Evolutionary conservation across 805 yeast genomes (phyloP), one percentile per base, ranked within the genome.

Genomic region (Myxozyma vanderwaltii): DNA sequence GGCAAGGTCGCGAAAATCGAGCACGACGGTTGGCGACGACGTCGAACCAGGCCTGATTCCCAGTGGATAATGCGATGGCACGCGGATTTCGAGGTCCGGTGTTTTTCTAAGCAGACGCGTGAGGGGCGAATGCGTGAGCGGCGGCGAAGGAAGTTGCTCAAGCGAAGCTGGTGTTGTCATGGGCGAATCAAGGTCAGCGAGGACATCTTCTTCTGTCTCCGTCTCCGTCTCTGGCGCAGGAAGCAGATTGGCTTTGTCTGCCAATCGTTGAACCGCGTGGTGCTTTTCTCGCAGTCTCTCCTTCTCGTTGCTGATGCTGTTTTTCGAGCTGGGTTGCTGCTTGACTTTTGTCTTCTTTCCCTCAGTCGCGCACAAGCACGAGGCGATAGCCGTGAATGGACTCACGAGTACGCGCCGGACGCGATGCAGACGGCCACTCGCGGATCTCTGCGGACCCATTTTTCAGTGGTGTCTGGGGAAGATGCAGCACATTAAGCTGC

Each of bases 11-110:
- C 38, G 36, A 27, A 36, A 35, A 24, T 58, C 62, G n/a, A 58
- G 51, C 15, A 53, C 48, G 44, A 58, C 54, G 6, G 54, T 27
- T 13, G 61, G 58, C 54, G 61, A 50, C 33, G 33, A 29, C 6
- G 40, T 27, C 52, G 33, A 52, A 45, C 27, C 27, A 38, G 31
- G 10, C 31, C 43, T n/a, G 31, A 19, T 54, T 44, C 17, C 36
- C 45, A 26, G 15, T 41, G 7, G 38, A 29, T 5, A 35, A 19
- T 19, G 54, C 7, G 51, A 23, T n/a, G 49, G 43, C 35, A 19
- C 19, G 21, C 10, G 33, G 5, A 15, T 29, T 2, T 40, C 21
- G 15, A 29, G 36, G 33, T 27, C 24, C 17, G 48, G 49, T n/a
- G 24, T 17, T n/a, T 23, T 39, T 10, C n/a, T 13, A 29, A 38